Base-by-base conservation (phyloP, 2,329 filamentous ascomycete genomes). In the Talaromyces atroroseus region DNA sequence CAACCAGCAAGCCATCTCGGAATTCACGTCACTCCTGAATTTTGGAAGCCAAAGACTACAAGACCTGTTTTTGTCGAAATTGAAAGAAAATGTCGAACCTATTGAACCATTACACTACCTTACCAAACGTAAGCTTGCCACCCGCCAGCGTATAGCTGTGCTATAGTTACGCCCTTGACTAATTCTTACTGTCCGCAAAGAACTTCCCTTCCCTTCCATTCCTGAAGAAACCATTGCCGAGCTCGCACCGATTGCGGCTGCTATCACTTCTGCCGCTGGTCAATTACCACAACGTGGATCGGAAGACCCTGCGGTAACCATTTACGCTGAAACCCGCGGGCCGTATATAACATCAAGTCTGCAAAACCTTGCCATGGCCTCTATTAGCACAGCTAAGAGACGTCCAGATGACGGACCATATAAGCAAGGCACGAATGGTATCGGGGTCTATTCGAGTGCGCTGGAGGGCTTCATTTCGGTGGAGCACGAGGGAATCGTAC, bases 71-170 rank as follows among this genome's bases (percentile, higher is more conserved):
- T 84, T 91, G 60, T 85, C 87, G 58, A 80, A 91, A 53, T 76
- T 99, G 46, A 82, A 81, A 60, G 89, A 95, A 63, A 90, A 92
- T 40, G 87, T 89, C 14, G 83, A 83, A 51, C 83, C 88, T 2
- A 82, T 97, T 50, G 94, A 99, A 68, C 92, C 94, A 7, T 77
- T 99, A 46, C 89, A 96, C 71, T 96, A 87, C 68, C 87, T 96
- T 65, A 96, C 91, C 18, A 97, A 97, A 73, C 84, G 90, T 77
- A 82, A 80, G 69, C 57, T 18, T 14, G 14, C 3, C 5, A n/a
- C 7, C 50, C 10, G 20, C 20, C 20, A 34, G 6, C n/a, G 20
- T 21, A 2, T 18, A 20, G 18, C 18, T 20, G 8, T 52, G 42
- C 50, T 47, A 12, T 20, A 20, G 24, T 21, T 21, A 20, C 8